Evolutionary conservation across 225 moss, liverwort and hornwort genomes (phyloP), one percentile per base, ranked within the genome.

Genomic region (Thuidium tamariscinum): DNA sequence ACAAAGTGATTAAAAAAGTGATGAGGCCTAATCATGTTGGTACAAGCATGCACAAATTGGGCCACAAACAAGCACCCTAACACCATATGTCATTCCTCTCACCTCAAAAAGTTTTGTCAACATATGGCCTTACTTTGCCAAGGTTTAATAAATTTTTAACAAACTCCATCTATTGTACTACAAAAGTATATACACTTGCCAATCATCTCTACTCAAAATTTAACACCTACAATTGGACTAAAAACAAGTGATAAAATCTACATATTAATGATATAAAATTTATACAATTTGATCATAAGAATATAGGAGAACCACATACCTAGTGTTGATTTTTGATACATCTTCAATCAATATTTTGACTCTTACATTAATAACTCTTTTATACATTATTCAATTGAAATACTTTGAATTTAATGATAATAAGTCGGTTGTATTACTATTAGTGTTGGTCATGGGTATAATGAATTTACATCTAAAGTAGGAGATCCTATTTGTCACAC

Each of bases 231-330:
- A 16, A 44, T 16, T 71, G 9, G 9, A 44, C 36, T 27, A 44
- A 44, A 71, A 27, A 3, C 4, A 10, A 9, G 1, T 16, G 46
- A 6, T 17, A 71, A 27, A 44, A 46, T 17, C 6, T 44, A 44
- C 5, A 27, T 44, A 44, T 44, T 42, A 27, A 16, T 42, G 9
- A 42, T 4, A 70, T 3, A 27, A 68, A 70, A 26, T 27, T 2
- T 70, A 27, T 0, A 46, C 18, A 46, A 44, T 44, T 0, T 0
- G 0, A 3, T 71, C 3, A 10, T 46, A 2, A 18, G 3, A 72
- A 18, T 10, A 8, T 30, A 17, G 1, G 0, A 11, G 0, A 11
- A 46, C 10, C 0, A 2, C 5, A 6, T 29, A 16, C 1, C 2
- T 10, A 44, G 10, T 29, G 3, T 16, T 44, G 3, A 10, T 44